Percentiles rank a stretch among this genome's conserved stretches.
phyloP scores from a whole-genome alignment of 2,329 filamentous ascomycete species.

The Botrytis elliptica region DNA sequence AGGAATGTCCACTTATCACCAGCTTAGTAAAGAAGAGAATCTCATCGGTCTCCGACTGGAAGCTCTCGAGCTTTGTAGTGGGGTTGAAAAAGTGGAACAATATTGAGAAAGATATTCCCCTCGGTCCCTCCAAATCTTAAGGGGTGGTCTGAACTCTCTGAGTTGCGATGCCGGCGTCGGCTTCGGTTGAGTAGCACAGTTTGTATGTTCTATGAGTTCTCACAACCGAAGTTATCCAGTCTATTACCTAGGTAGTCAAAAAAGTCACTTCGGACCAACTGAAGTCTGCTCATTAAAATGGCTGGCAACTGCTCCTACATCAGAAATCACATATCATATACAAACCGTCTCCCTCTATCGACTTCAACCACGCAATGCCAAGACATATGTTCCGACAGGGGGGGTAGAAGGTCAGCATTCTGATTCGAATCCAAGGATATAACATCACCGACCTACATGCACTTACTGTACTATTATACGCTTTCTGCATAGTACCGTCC shows the following conservation, averaged over 20 bases:
- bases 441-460: background rate
- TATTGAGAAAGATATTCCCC: conserved; percentile 7
- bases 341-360: background rate
- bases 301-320: background rate
- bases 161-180: conserved; percentile 14
- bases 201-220: background rate
- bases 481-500: background rate
- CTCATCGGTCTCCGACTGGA: background rate
- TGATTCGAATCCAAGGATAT: background rate
- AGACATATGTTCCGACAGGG: background rate
- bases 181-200: background rate
- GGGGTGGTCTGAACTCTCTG: background rate
- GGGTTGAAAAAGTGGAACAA: conserved; percentile 7
- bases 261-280: background rate
- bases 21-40: background rate
- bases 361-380: background rate
- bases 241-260: background rate
- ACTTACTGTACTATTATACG: background rate
- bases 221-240: conserved; percentile 3
- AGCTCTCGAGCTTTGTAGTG: conserved; percentile 9
- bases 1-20: background rate
- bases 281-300: background rate
- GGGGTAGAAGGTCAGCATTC: background rate
- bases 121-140: conserved; percentile 2
- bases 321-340: background rate